Conservation (phyloP, 768 basidiomycete genomes). For the Ramaria sp. region DNA sequence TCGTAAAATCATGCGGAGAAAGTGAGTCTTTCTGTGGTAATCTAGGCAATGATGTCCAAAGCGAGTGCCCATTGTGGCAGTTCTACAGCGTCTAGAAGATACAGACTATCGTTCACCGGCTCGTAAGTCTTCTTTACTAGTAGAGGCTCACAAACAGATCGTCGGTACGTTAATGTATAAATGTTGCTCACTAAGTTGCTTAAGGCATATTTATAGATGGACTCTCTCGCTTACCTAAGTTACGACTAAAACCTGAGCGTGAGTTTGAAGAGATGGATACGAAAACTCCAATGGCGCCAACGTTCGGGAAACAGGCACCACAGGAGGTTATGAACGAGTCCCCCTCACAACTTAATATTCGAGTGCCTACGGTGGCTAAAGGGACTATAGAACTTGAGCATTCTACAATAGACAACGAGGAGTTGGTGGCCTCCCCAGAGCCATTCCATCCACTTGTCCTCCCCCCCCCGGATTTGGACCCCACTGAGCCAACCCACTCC, state of each 20-base stretch:
- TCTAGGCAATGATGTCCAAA: background rate
- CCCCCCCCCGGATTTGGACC: background rate
- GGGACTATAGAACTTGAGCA: background rate
- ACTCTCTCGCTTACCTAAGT: constrained; percentile 58
- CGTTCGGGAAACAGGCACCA: background rate
- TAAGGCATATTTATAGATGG: constrained; percentile 40
- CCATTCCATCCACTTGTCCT: background rate
- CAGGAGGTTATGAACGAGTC: background rate
- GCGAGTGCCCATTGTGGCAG: constrained; percentile 19
- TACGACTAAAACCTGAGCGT: constrained; percentile 58
- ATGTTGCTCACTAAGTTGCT: background rate
- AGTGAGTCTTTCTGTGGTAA: constrained; percentile 34
- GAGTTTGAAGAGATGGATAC: constrained; percentile 25
- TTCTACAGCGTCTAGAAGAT: constrained; percentile 40
- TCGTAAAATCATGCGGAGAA: constrained; percentile 67
- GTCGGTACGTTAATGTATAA: constrained; percentile 47
- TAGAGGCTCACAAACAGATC: constrained; percentile 75
- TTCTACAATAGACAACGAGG: background rate
- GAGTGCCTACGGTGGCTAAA: background rate
- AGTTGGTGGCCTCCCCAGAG: no score
- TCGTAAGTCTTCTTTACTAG: constrained; percentile 72
- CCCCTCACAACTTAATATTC: background rate
- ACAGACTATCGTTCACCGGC: constrained; percentile 44
- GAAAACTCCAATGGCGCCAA: constrained; percentile 17
- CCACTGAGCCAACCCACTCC: background rate